Evolutionary conservation across 495 filamentous ascomycete genomes (phyloP), one percentile per base, ranked within the genome.

Genomic region (Parachaetomium inaequale): DNA sequence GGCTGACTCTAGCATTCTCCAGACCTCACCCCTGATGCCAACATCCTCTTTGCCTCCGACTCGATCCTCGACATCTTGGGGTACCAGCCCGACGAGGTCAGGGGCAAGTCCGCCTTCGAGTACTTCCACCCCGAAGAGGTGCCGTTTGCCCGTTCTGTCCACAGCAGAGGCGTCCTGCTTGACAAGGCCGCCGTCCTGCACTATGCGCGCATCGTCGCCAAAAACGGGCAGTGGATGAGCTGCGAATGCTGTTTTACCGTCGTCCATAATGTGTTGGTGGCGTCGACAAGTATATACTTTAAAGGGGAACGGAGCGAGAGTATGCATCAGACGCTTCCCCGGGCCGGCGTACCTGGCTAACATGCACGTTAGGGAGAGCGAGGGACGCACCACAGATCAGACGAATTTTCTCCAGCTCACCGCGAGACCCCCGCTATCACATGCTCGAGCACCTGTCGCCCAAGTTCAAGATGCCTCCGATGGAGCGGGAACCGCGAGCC

Each of bases 181-280:
- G 91, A 95, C 75, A 94, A 93, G 68, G 92, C 92, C 8, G 92
- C 91, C 4, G 88, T 92, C 26, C 77, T 95, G 46, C 84, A 90
- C 64, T 95, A 95, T 72, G 91, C 87, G 65, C 81, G 83, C 19
- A 84, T 95, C 59, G 82, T 82, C 65, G 83, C 87, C 56, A 85
- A 79, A 43, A 74, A 86, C 69, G 90, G 90, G 3, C 79, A 82
- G 56, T 95, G 87, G 86, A 79, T 93, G 47, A 86, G 83, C 54
- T 95, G 92, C 74, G 91, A 96, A 72, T 94, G 91, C 72, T 91
- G 91, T 70, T 96, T 96, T 68, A 93, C 91, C 2, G 78, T 96
- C 25, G 91, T 93, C 34, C 89, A 93, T 72, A 87, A 93, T 78
- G 89, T 94, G 42, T 77, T 96, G 73, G 88, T 96, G 55, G 89